These are phyloP conservation scores for Triadica sebifera DNA, from an alignment of 345 rosid genomes.

Conservation along the genomic window DNA sequence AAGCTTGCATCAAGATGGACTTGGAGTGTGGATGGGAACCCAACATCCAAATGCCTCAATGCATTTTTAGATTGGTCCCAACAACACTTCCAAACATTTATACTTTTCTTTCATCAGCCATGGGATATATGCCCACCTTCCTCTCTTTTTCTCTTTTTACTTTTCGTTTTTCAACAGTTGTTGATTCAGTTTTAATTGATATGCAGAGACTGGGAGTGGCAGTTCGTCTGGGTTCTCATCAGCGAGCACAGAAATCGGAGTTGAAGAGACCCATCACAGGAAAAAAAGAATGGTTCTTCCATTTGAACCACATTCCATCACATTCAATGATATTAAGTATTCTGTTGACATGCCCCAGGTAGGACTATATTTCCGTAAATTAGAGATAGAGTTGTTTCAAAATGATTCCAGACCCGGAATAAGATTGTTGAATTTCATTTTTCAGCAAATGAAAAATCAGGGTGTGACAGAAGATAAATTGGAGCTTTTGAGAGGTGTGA, in stretches of 20 bases:
- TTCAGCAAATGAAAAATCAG: slow-evolving; percentile 54
- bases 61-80: too few species aligned
- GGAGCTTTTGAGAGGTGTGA: slow-evolving; percentile 66
- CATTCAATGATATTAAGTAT: slow-evolving; percentile 53
- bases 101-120: too few species aligned
- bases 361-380: slow-evolving; percentile 4
- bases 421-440: slow-evolving; percentile 1
- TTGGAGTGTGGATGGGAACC: too few species aligned
- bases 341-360: slow-evolving; percentile 87
- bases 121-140: too few species aligned
- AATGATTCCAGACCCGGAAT: neutral
- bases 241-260: neutral
- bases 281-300: slow-evolving; percentile 71
- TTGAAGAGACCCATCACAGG: slow-evolving; percentile 13
- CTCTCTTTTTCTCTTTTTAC: too few species aligned
- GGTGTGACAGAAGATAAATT: slow-evolving; percentile 55
- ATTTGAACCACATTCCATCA: slow-evolving; percentile 58
- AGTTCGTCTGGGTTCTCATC: neutral
- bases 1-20: too few species aligned
- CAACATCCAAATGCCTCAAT: too few species aligned
- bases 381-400: neutral
- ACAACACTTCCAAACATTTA: too few species aligned
- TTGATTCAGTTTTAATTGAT: neutral
- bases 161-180: neutral
- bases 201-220: slow-evolving; percentile 1